Percentiles rank a stretch among this genome's conserved stretches.
Evolutionary conservation across 2,329 filamentous ascomycete genomes (phyloP).

Genomic region (Diplodia mutila): DNA sequence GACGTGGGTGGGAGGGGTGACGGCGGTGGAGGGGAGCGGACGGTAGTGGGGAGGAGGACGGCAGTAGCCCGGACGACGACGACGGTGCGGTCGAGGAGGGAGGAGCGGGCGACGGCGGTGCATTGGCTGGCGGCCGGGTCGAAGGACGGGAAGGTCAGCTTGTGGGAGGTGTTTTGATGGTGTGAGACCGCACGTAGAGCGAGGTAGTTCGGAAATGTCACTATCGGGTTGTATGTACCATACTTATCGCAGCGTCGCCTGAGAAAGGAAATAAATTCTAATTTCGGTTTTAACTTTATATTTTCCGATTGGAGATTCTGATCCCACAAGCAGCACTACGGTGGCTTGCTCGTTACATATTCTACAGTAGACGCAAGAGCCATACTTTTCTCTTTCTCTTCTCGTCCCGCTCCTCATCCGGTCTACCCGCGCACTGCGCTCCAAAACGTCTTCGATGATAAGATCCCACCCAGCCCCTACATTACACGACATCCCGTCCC

Average conservation of each 20-base stretch:
- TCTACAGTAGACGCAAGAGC: background rate
- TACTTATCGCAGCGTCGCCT: too few relatives aligned
- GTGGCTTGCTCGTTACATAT: too few relatives aligned
- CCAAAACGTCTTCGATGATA: too few relatives aligned
- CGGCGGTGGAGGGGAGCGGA: conserved; percentile 21
- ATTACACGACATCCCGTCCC: background rate
- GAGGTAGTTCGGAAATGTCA: background rate
- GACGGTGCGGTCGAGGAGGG: conserved; percentile 42
- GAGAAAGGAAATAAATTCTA: background rate
- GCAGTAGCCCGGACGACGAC: conserved; percentile 8
- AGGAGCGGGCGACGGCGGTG: conserved; percentile 64
- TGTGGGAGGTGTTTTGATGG: conserved; percentile 84
- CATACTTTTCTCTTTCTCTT: background rate
- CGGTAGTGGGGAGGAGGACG: background rate
- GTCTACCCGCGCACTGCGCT: too few relatives aligned
- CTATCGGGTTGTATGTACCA: background rate
- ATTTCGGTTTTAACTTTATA: background rate
- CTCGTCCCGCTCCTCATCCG: too few relatives aligned
- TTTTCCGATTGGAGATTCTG: background rate
- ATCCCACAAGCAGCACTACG: background rate
- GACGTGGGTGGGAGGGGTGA: conserved; percentile 21
- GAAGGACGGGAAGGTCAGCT: conserved; percentile 92
- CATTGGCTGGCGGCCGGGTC: conserved; percentile 91
- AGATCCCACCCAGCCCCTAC: background rate
- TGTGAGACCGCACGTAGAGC: background rate